These are phyloP conservation scores for Botrytis byssoidea DNA, from an alignment of 2,329 filamentous ascomycete genomes.

Conservation along the genomic window DNA sequence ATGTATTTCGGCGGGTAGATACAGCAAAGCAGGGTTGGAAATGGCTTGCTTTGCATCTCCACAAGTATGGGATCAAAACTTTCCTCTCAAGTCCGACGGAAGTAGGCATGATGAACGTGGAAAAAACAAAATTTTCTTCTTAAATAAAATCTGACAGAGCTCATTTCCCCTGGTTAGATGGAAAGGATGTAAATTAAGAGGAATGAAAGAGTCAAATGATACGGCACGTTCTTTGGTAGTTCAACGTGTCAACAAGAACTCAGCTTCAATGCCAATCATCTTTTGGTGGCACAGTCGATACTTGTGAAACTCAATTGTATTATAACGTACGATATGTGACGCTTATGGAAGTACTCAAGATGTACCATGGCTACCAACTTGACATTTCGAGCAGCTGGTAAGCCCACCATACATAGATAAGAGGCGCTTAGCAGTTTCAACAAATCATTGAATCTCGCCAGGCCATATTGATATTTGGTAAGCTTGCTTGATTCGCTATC, in stretches of 20 bases:
- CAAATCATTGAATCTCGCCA: neutral
- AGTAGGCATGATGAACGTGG: conserved; percentile 19
- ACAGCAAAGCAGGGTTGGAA: conserved; percentile 12
- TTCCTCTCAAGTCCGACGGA: conserved; percentile 13
- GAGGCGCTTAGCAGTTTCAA: neutral
- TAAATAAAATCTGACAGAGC: neutral
- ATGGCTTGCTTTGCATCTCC: conserved; percentile 10
- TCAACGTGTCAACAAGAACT: conserved; percentile 6
- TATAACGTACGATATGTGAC: conserved; percentile 21
- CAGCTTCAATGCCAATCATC: conserved; percentile 4
- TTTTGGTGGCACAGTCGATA: neutral
- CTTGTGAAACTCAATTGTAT: conserved; percentile 5
- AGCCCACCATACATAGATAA: neutral
- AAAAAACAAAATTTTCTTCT: neutral
- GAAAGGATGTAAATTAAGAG: neutral
- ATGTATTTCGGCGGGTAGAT: neutral
- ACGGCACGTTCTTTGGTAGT: neutral
- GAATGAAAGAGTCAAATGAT: neutral
- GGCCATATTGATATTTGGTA: neutral
- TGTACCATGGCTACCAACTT: conserved; percentile 16
- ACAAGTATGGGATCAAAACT: conserved; percentile 8
- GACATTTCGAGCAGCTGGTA: conserved; percentile 8
- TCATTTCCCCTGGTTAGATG: neutral
- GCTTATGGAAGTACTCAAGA: conserved; percentile 14
- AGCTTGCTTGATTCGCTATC: neutral